These are phyloP conservation scores for Funneliformis caledonium DNA, from an alignment of 371 early-diverging fungal genomes.

Conservation along the genomic window DNA sequence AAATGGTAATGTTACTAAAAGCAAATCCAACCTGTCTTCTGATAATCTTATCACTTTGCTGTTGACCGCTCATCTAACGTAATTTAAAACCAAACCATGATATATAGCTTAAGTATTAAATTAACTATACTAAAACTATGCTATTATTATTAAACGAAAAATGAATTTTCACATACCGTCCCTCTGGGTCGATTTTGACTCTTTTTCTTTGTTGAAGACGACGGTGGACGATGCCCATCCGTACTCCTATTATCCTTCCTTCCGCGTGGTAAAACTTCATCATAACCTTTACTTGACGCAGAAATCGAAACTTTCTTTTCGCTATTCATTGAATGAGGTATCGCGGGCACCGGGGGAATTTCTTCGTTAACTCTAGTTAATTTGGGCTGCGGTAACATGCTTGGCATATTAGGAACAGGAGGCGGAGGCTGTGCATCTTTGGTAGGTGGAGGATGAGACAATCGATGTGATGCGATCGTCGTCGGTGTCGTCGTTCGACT, in stretches of 20 bases:
- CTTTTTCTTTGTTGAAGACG: background rate
- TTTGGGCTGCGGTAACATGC: slow-evolving; percentile 31
- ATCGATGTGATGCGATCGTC: slow-evolving; percentile 10
- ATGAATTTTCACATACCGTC: slow-evolving; percentile 24
- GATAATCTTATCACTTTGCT: slow-evolving; percentile 15
- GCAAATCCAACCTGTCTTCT: slow-evolving; percentile 28
- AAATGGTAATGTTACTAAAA: background rate
- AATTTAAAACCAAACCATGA: slow-evolving; percentile 17
- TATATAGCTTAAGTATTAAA: background rate
- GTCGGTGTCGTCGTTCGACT: slow-evolving; percentile 24
- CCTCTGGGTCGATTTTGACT: slow-evolving; percentile 10
- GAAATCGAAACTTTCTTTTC: slow-evolving; percentile 14
- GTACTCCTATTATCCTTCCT: slow-evolving; percentile 21
- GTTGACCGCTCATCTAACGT: slow-evolving; percentile 10
- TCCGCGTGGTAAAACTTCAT: background rate
- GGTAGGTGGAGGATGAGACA: slow-evolving; percentile 23
- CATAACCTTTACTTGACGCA: slow-evolving; percentile 7
- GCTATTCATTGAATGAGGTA: slow-evolving; percentile 23
- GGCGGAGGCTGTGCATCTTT: slow-evolving; percentile 26
- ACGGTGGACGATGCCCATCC: slow-evolving; percentile 18
- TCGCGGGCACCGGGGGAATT: slow-evolving; percentile 37
- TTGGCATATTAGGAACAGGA: slow-evolving; percentile 31
- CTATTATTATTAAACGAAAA: background rate
- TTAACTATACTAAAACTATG: background rate
- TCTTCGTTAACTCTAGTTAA: slow-evolving; percentile 28